These are phyloP conservation scores for Microcera coccophila DNA, from an alignment of 2,329 filamentous ascomycete genomes.

Conservation along the genomic window DNA sequence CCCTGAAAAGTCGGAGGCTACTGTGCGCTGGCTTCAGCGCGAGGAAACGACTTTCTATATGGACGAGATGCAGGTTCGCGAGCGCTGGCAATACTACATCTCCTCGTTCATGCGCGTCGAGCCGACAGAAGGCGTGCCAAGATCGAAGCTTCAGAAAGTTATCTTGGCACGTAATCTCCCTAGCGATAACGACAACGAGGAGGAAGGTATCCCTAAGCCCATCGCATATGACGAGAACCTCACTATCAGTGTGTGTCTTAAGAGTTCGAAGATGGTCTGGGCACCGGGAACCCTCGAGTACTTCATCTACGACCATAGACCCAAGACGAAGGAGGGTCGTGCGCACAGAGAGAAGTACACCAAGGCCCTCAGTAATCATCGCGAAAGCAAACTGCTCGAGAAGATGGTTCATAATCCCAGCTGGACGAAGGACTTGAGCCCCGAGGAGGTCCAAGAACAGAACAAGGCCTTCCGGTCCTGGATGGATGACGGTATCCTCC, in stretches of 20 bases:
- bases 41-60: conserved; percentile 78
- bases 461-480: conserved; percentile 62
- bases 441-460: conserved; percentile 69
- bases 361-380: conserved; percentile 55
- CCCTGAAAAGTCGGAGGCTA: conserved; percentile 64
- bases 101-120: conserved; percentile 86
- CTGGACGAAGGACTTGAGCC: conserved; percentile 75
- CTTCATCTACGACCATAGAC: conserved; percentile 66
- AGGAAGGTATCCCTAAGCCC: conserved; percentile 58
- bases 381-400: conserved; percentile 67
- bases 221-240: conserved; percentile 64
- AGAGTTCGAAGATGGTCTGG: conserved; percentile 77
- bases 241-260: conserved; percentile 69
- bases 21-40: conserved; percentile 65
- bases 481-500: conserved; percentile 47
- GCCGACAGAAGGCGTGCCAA: conserved; percentile 74
- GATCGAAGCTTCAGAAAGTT: conserved; percentile 61
- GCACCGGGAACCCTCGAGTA: conserved; percentile 66
- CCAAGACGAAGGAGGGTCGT: conserved; percentile 64
- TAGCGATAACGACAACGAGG: conserved; percentile 59
- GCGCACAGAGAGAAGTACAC: conserved; percentile 47
- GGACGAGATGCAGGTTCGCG: conserved; percentile 79
- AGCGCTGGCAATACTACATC: conserved; percentile 92
- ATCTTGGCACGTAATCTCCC: conserved; percentile 70
- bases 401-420: conserved; percentile 79